phyloP scores from a whole-genome alignment of 805 yeast species.

The Ogataea pilisensis region DNA sequence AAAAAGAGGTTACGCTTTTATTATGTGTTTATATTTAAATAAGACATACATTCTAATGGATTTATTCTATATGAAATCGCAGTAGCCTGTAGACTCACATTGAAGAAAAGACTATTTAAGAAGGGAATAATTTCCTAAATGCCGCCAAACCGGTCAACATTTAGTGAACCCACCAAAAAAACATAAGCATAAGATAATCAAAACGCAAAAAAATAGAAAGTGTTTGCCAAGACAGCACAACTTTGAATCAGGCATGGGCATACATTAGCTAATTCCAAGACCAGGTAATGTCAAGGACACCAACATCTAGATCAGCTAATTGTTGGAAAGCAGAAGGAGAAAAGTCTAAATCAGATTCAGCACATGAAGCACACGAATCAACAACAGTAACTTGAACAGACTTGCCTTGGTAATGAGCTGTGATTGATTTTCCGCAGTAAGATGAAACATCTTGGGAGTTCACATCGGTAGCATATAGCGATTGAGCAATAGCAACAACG shows the following conservation, averaged over 20 bases:
- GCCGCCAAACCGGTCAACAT: too few species aligned
- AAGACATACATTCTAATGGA: too few species aligned
- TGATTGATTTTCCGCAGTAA: constrained; percentile 48
- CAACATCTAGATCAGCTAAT: constrained; percentile 43
- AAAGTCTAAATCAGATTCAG: constrained; percentile 44
- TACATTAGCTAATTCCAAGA: constrained; percentile 26
- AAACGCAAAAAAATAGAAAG: background rate
- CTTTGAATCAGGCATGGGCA: background rate
- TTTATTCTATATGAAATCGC: too few species aligned
- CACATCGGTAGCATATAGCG: constrained; percentile 32
- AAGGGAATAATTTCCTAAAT: too few species aligned
- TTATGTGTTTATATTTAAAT: too few species aligned
- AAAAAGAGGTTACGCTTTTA: too few species aligned
- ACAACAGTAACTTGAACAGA: constrained; percentile 50
- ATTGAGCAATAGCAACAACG: constrained; percentile 47
- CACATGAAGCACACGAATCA: constrained; percentile 50
- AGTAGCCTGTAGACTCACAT: too few species aligned
- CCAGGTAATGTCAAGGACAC: constrained; percentile 47
- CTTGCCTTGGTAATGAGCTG: constrained; percentile 42
- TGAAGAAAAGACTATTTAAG: too few species aligned
- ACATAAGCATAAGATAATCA: too few species aligned
- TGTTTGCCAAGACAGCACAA: background rate
- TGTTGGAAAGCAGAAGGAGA: constrained; percentile 49
- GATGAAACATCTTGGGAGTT: constrained; percentile 28
- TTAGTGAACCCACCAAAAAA: too few species aligned